phyloP scores from a whole-genome alignment of 345 rosid genomes.

The Ceriops decandra region DNA sequence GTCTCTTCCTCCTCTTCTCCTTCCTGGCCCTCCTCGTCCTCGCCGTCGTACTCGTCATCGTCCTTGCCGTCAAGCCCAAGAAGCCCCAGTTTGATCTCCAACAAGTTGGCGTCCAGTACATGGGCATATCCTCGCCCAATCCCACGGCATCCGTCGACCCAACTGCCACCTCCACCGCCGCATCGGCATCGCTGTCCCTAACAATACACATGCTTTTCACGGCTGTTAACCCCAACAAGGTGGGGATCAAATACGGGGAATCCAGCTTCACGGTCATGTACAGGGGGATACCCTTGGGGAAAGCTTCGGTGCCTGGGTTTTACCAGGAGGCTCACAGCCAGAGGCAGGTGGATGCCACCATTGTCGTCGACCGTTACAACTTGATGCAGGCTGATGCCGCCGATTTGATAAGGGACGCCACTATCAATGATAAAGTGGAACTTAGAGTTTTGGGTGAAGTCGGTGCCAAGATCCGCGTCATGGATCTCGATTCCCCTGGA shows the following conservation, averaged over 20 bases:
- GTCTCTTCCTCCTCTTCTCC: conserved; percentile 83
- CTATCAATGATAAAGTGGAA: conserved; percentile 80
- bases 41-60: conserved; percentile 62
- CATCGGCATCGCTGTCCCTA: conserved; percentile 59
- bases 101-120: conserved; percentile 84
- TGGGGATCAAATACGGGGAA: conserved; percentile 94
- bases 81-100: conserved; percentile 99
- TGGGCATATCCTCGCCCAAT: conserved; percentile 62
- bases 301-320: conserved; percentile 85
- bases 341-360: conserved; percentile 70
- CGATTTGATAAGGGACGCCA: conserved; percentile 73
- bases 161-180: conserved; percentile 21
- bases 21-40: conserved; percentile 70
- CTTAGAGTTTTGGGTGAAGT: conserved; percentile 77
- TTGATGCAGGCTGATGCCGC: conserved; percentile 78
- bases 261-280: conserved; percentile 95
- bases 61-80: conserved; percentile 94
- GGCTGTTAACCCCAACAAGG: conserved; percentile 91
- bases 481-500: conserved; percentile 89
- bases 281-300: conserved; percentile 83
- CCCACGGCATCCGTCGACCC: conserved; percentile 43
- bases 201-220: conserved; percentile 75
- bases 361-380: conserved; percentile 76
- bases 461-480: conserved; percentile 90
- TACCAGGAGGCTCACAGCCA: conserved; percentile 80